Base-by-base conservation (phyloP, 345 rosid genomes). In the Aquilaria yunnanensis region DNA sequence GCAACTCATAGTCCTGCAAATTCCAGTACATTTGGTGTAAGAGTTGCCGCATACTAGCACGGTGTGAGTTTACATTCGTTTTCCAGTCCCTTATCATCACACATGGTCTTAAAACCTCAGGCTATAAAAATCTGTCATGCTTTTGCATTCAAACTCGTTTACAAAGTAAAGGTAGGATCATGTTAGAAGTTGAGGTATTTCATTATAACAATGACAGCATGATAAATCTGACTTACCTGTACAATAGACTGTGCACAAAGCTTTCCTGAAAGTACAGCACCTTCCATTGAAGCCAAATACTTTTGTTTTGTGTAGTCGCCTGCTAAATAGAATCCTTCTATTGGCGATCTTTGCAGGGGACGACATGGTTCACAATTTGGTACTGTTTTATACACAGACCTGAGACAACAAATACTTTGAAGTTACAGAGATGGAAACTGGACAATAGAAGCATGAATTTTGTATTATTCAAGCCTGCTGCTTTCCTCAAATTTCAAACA, bases 281-380 rank as follows among this genome's bases (percentile, higher is more conserved):
- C 99, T 78, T 94, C 97, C 96, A 94, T 94, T 16, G 97, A 94
- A 72, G 99, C 96, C 77, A 94, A 67, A 77, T 94, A 94, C 78
- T 94, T 94, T 65, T 90, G 97, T 73, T 90, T 90, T 48, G 99
- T 94, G 78, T 90, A 90, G 56, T 94, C 97, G 60, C 97, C 97
- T 48, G 97, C 87, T 71, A 86, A 69, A 77, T 94, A 94, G 78
- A 90, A 94, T 31, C 96, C 96, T 65, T 86, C 68, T 45, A 94
- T 62, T 2, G 95, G 95, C 58, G 99, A 90, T 81, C 91, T 88
- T 69, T 94, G 97, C 60, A 85, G 64, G 30, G 99, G 99, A 9
- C 95, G 95, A 67, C 89, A 86, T 43, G 97, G 96, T 79, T 94
- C 99, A 62, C 96, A 88, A 65, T 82, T 66, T 61, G 97, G 97